A percentile compares a stretch with the other conserved stretches of the same genome.
phyloP scores from a whole-genome alignment of 2,329 filamentous ascomycete species.

The Coniosporium tulheliwenetii region DNA sequence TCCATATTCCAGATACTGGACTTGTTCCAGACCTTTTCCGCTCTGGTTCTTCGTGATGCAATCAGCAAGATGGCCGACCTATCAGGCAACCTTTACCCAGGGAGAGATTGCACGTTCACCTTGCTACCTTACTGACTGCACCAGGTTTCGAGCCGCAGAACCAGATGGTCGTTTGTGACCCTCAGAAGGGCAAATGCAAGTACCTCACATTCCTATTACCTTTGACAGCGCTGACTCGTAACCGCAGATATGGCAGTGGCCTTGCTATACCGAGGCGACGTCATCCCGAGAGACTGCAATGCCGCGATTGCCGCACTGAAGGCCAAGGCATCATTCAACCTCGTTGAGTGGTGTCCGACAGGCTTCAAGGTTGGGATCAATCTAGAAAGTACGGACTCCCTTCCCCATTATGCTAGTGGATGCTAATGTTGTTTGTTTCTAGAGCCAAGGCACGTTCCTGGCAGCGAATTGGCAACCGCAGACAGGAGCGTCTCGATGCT shows the following conservation, averaged over 20 bases:
- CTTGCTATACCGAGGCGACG: conserved; percentile 56
- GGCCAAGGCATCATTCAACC: conserved; percentile 56
- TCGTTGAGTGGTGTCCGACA: conserved; percentile 62
- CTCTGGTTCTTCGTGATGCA: no score
- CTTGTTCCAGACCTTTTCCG: no score
- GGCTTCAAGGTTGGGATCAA: conserved; percentile 66
- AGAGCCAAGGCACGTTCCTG: conserved; percentile 42
- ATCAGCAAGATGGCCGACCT: no score
- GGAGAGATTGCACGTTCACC: not conserved
- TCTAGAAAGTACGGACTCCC: conserved; percentile 33
- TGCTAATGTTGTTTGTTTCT: not conserved
- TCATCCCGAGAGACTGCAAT: conserved; percentile 54
- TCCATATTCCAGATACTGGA: conserved; percentile 5
- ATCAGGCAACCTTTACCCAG: no score
- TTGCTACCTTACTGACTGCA: conserved; percentile 10
- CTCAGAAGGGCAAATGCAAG: conserved; percentile 50
- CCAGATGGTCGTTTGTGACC: conserved; percentile 64
- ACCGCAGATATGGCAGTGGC: conserved; percentile 49
- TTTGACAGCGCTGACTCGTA: no score
- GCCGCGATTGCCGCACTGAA: conserved; percentile 52
- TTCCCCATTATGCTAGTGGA: not conserved
- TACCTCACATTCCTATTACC: no score
- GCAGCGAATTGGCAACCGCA: conserved; percentile 45
- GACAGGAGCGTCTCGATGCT: conserved; percentile 54
- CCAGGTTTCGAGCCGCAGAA: conserved; percentile 62